These are phyloP conservation scores for Dicorynia guianensis DNA, from an alignment of 306 rosid species.

Conservation along the genomic window DNA sequence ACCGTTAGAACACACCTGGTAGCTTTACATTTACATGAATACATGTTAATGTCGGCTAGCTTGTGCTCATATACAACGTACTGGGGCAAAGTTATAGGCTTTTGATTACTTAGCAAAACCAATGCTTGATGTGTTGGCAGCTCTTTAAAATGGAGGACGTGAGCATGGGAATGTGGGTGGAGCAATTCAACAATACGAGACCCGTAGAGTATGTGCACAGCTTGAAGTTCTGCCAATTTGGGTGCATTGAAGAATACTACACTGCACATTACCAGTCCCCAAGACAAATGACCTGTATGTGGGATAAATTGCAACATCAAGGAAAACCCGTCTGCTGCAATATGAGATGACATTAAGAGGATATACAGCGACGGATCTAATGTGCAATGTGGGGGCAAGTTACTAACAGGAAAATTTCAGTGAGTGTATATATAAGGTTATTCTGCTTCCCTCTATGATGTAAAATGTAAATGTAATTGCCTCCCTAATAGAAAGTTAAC, in stretches of 20 bases:
- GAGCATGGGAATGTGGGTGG: constrained; percentile 92
- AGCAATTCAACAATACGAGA: constrained; percentile 61
- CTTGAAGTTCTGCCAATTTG: constrained; percentile 71
- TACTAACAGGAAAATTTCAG: too few species aligned
- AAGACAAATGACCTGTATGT: constrained; percentile 72
- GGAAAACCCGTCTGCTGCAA: constrained; percentile 65
- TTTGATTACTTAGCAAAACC: background rate
- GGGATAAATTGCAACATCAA: constrained; percentile 52
- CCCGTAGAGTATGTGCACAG: constrained; percentile 63
- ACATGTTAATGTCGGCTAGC: background rate
- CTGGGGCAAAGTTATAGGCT: background rate
- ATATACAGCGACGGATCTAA: background rate
- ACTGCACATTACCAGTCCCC: constrained; percentile 88
- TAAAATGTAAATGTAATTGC: too few species aligned
- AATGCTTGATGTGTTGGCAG: constrained; percentile 47
- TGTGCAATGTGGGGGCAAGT: too few species aligned
- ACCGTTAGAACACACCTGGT: too few species aligned
- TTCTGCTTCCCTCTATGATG: too few species aligned
- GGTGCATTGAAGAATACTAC: constrained; percentile 68
- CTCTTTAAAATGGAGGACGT: constrained; percentile 87
- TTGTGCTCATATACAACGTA: background rate
- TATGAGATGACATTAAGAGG: constrained; percentile 48
- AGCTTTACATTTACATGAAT: background rate
- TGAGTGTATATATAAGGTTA: too few species aligned
- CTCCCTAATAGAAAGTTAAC: too few species aligned